Evolutionary conservation across 2,329 filamentous ascomycete genomes (phyloP).

Genomic region (Neofusicoccum ribis): DNA sequence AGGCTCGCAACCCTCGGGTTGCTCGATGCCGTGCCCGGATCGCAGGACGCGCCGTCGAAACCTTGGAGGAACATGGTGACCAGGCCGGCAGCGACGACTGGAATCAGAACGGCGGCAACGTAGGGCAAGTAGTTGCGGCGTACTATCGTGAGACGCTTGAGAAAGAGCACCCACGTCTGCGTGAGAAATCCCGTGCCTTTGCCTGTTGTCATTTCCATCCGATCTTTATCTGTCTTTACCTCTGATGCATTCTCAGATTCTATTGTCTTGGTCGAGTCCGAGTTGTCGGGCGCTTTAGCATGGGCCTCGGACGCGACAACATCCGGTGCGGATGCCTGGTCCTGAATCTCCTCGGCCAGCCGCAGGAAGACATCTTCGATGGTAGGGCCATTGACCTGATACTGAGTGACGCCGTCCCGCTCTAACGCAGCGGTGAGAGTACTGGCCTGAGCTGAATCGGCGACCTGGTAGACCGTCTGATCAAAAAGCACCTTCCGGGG

Average conservation of each 20-base stretch:
- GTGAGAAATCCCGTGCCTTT: constrained; percentile 66
- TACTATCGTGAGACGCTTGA: constrained; percentile 75
- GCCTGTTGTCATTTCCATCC: constrained; percentile 62
- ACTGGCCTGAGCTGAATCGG: constrained; percentile 69
- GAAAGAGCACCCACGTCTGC: constrained; percentile 74
- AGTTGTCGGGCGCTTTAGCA: constrained; percentile 8
- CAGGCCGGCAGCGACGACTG: constrained; percentile 75
- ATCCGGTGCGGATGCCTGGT: constrained; percentile 23
- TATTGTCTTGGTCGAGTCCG: constrained; percentile 24
- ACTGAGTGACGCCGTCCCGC: constrained; percentile 66
- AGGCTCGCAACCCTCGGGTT: constrained; percentile 31
- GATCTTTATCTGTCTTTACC: constrained; percentile 28
- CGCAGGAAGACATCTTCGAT: constrained; percentile 92
- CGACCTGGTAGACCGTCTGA: constrained; percentile 70
- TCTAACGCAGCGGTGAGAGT: constrained; percentile 71
- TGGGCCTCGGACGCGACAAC: constrained; percentile 25
- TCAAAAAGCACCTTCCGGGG: constrained; percentile 60
- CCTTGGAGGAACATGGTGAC: constrained; percentile 72
- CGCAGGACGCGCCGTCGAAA: constrained; percentile 53
- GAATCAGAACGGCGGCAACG: constrained; percentile 71
- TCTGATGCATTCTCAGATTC: constrained; percentile 35
- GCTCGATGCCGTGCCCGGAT: constrained; percentile 38
- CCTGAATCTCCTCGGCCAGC: constrained; percentile 72
- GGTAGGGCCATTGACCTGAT: constrained; percentile 83
- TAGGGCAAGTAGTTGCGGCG: constrained; percentile 78